Percentiles rank a stretch among this genome's conserved stretches.
phyloP scores from a whole-genome alignment of 108 stramenopile species.

The Conticribra guillardii region DNA sequence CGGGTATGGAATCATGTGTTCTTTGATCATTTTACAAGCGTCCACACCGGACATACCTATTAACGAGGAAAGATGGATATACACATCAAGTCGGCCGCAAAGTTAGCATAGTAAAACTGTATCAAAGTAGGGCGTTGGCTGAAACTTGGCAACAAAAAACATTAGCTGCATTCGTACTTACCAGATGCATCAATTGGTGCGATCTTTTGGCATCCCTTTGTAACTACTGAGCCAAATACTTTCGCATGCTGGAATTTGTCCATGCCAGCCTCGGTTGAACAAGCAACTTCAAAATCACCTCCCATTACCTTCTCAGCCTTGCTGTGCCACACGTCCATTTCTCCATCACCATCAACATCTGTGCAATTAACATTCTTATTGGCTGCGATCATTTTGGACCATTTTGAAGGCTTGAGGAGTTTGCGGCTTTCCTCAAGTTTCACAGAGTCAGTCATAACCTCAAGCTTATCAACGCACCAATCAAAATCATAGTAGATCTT shows the following conservation, averaged over 20 bases:
- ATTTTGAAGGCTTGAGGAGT: background rate
- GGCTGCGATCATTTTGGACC: background rate
- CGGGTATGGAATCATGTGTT: background rate
- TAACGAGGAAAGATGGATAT: background rate
- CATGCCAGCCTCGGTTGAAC: background rate
- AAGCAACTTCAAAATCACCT: background rate
- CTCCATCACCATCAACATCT: background rate
- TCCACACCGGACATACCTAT: background rate
- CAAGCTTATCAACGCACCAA: background rate
- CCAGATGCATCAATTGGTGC: too few species aligned
- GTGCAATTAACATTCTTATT: background rate
- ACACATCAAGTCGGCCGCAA: too few species aligned
- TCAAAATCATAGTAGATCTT: background rate
- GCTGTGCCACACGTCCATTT: background rate
- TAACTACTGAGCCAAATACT: too few species aligned
- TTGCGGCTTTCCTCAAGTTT: background rate
- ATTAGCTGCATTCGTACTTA: too few species aligned
- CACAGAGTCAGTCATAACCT: background rate
- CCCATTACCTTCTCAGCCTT: background rate
- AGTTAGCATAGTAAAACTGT: background rate
- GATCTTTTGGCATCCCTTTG: background rate
- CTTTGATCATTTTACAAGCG: background rate
- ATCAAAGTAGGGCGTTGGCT: too few species aligned
- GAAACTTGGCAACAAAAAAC: too few species aligned
- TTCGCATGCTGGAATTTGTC: background rate